phyloP scores from a whole-genome alignment of 2,329 filamentous ascomycete species.

The Mycogone perniciosa region DNA sequence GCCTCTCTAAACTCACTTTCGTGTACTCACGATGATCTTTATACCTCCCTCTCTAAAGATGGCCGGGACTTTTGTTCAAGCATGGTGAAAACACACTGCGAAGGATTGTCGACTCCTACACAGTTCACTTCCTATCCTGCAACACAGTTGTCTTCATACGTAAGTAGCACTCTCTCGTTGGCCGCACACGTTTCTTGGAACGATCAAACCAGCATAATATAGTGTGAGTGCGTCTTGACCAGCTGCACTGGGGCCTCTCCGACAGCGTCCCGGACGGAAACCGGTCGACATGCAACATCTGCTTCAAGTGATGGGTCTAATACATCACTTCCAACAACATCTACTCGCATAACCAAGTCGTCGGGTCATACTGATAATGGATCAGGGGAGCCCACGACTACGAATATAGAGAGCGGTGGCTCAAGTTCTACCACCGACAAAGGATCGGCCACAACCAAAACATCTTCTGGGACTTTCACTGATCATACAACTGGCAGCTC shows the following conservation, averaged over 20 bases:
- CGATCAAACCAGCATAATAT: neutral
- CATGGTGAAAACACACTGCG: constrained; percentile 20
- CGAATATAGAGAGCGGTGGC: neutral
- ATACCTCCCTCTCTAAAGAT: constrained; percentile 23
- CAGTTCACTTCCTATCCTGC: constrained; percentile 25
- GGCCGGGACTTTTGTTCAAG: constrained; percentile 25
- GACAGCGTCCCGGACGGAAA: neutral
- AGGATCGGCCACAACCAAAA: neutral
- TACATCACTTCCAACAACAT: neutral
- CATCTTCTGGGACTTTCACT: neutral
- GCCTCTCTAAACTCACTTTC: constrained; percentile 5
- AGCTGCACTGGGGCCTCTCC: constrained; percentile 11
- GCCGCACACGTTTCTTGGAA: neutral
- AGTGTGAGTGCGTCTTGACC: constrained; percentile 24
- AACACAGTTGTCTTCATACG: constrained; percentile 25
- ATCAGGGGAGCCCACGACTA: neutral
- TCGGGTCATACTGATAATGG: neutral
- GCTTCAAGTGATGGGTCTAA: constrained; percentile 2
- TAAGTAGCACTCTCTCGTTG: constrained; percentile 14
- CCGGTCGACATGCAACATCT: neutral
- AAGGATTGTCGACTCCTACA: constrained; percentile 19
- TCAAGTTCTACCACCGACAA: neutral
- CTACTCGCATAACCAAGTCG: neutral
- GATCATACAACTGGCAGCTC: neutral
- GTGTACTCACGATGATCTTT: constrained; percentile 25